Conservation (phyloP, 2,329 filamentous ascomycete genomes). For the Alternaria longipes region DNA sequence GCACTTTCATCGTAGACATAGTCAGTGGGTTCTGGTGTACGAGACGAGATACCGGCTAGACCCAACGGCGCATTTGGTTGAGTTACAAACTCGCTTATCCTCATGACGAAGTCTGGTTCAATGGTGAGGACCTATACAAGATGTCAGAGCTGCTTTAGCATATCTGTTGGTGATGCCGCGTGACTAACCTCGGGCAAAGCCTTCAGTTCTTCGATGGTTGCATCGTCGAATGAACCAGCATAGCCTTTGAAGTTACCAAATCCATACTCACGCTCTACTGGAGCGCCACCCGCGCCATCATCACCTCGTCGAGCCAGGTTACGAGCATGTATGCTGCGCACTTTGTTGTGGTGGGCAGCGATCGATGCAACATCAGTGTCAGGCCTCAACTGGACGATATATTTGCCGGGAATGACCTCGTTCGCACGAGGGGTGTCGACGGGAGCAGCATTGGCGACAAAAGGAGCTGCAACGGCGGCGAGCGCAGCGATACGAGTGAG, state of each 20-base stretch:
- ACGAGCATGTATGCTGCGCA: slow-evolving; percentile 42
- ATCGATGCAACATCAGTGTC: slow-evolving; percentile 38
- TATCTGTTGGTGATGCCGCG: not conserved
- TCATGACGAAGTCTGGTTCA: slow-evolving; percentile 42
- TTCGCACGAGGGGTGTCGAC: slow-evolving; percentile 12
- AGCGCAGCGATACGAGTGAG: slow-evolving; percentile 38
- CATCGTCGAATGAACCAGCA: slow-evolving; percentile 41
- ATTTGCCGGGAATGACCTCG: slow-evolving; percentile 51
- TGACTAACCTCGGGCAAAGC: slow-evolving; percentile 35
- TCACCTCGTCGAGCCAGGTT: slow-evolving; percentile 36
- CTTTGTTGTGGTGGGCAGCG: slow-evolving; percentile 35
- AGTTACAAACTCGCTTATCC: slow-evolving; percentile 29
- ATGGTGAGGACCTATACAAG: slow-evolving; percentile 23
- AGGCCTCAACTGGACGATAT: slow-evolving; percentile 56
- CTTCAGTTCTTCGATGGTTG: slow-evolving; percentile 42
- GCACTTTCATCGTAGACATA: slow-evolving; percentile 41
- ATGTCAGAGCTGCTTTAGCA: not conserved
- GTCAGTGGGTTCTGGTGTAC: slow-evolving; percentile 22
- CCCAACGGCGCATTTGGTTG: slow-evolving; percentile 40
- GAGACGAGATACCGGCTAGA: slow-evolving; percentile 42
- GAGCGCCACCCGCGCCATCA: slow-evolving; percentile 20
- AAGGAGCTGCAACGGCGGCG: slow-evolving; percentile 33
- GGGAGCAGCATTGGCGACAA: slow-evolving; percentile 36
- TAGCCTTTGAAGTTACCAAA: slow-evolving; percentile 47
- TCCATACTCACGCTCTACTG: slow-evolving; percentile 40